phyloP scores from a whole-genome alignment of 192 early-diverging fungal species.

The Neocallimastix lanati region DNA sequence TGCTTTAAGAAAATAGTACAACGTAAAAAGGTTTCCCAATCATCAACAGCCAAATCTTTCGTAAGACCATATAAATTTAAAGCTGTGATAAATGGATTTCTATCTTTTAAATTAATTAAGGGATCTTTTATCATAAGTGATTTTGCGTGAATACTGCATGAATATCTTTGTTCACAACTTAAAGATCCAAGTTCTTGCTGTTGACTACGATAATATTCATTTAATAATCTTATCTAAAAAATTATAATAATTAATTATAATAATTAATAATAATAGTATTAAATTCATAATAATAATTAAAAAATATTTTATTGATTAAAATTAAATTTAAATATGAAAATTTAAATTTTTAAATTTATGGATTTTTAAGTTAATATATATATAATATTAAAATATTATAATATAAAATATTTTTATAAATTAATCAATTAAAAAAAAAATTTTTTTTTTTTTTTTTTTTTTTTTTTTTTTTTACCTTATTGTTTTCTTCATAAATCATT shows the following conservation, averaged over 20 bases:
- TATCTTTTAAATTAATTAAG: not conserved
- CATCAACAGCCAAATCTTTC: not conserved
- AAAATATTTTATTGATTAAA: too few species aligned
- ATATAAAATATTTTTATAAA: too few species aligned
- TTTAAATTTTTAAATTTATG: too few species aligned
- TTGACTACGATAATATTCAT: not conserved
- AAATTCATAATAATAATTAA: too few species aligned
- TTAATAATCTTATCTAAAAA: not conserved
- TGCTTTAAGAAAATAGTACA: not conserved
- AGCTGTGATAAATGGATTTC: not conserved
- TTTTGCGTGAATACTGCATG: not conserved
- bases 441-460: not conserved
- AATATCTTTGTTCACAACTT: not conserved
- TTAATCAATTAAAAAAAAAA: too few species aligned
- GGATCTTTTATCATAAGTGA: not conserved
- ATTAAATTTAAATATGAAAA: too few species aligned
- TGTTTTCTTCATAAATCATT: not conserved
- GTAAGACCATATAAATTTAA: not conserved
- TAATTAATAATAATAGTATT: too few species aligned
- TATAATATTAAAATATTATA: not conserved
- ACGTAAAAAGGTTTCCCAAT: not conserved
- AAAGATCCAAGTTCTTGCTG: not conserved
- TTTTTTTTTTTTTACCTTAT: not conserved
- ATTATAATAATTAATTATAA: too few species aligned
- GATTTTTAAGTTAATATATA: too few species aligned